Evolutionary conservation across 495 filamentous ascomycete species (phyloP).

Genomic region (Penicillium flavigenum): DNA sequence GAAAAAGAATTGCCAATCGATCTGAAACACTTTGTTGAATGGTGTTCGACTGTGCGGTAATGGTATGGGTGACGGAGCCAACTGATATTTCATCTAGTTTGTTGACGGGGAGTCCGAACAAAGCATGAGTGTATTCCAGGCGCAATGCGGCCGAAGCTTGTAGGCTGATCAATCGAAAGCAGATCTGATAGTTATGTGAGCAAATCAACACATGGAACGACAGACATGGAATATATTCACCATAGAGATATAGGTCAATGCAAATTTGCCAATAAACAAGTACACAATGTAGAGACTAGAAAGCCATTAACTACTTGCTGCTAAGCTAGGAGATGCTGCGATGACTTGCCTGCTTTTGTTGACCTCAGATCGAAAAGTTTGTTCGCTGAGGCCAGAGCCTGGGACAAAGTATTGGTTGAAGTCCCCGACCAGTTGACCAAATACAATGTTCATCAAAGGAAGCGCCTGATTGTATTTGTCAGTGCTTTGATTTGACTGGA

Average conservation of each 20-base stretch:
- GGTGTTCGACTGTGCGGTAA: slow-evolving; percentile 62
- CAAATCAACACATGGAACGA: no score
- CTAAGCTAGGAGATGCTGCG: no score
- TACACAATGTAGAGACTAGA: slow-evolving; percentile 36
- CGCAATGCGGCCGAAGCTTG: slow-evolving; percentile 32
- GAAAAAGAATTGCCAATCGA: slow-evolving; percentile 50
- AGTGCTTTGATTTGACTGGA: background rate
- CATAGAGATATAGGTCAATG: slow-evolving; percentile 35
- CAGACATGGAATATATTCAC: slow-evolving; percentile 11
- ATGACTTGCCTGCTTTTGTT: slow-evolving; percentile 27
- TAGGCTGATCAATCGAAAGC: slow-evolving; percentile 51
- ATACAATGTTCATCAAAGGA: slow-evolving; percentile 50
- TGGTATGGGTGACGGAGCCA: slow-evolving; percentile 50
- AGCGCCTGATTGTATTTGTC: slow-evolving; percentile 25
- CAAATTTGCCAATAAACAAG: slow-evolving; percentile 42
- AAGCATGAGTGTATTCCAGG: slow-evolving; percentile 32
- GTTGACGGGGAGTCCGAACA: slow-evolving; percentile 36
- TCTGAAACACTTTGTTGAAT: slow-evolving; percentile 67
- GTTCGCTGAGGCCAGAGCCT: slow-evolving; percentile 22
- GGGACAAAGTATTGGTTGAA: slow-evolving; percentile 36
- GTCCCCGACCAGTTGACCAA: slow-evolving; percentile 41
- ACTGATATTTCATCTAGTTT: slow-evolving; percentile 34
- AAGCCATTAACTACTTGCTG: background rate
- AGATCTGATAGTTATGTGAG: slow-evolving; percentile 38
- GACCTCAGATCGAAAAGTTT: slow-evolving; percentile 29